These are phyloP conservation scores for Hypomontagnella monticulosa DNA, from an alignment of 495 filamentous ascomycete genomes.

Conservation along the genomic window DNA sequence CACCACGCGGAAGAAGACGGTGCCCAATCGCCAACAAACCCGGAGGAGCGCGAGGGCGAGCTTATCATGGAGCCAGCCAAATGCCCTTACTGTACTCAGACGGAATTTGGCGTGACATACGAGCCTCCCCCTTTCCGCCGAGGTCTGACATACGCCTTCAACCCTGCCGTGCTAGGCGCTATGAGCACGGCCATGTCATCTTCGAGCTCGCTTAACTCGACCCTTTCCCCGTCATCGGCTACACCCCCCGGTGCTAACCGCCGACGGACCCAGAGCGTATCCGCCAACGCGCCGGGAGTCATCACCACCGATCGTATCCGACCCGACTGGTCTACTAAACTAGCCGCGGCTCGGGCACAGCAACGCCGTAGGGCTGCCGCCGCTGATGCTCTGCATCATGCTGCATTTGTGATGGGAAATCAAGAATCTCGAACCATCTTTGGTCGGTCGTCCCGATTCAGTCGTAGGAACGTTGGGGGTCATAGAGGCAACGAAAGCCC, in stretches of 20 bases:
- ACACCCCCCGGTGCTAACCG: constrained; percentile 50
- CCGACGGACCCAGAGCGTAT: constrained; percentile 82
- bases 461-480: constrained; percentile 58
- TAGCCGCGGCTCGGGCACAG: constrained; percentile 84
- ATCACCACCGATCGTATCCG: constrained; percentile 91
- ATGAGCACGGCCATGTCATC: constrained; percentile 75
- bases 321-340: constrained; percentile 93
- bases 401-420: constrained; percentile 88
- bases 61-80: constrained; percentile 91
- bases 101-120: constrained; percentile 95
- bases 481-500: constrained; percentile 46
- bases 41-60: constrained; percentile 66
- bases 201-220: constrained; percentile 62
- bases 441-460: constrained; percentile 54
- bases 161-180: constrained; percentile 47
- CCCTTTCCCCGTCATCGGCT: constrained; percentile 51
- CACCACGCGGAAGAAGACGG: constrained; percentile 71
- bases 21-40: constrained; percentile 53
- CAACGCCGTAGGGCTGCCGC: constrained; percentile 87
- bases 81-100: constrained; percentile 94
- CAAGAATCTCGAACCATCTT: constrained; percentile 56
- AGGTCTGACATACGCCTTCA: constrained; percentile 75
- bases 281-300: constrained; percentile 79
- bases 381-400: constrained; percentile 93
- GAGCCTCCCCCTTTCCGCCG: constrained; percentile 87